phyloP scores from a whole-genome alignment of 805 yeast species.

The Metschnikowia anglica region DNA sequence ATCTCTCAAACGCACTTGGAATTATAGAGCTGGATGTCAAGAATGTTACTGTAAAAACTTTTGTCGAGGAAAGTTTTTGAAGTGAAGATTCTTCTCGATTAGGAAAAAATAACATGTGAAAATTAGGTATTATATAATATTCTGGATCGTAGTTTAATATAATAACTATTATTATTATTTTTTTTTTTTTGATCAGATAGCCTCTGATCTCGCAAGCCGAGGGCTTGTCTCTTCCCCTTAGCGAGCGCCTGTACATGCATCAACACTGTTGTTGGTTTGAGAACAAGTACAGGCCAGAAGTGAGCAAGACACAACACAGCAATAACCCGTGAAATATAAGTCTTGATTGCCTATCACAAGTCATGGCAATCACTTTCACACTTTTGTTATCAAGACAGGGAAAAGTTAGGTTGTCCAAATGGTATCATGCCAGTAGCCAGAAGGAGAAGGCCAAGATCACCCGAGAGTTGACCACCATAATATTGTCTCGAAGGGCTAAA shows the following conservation, averaged over 20 bases:
- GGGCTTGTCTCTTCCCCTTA: background rate
- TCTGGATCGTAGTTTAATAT: too few relatives aligned
- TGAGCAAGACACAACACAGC: background rate
- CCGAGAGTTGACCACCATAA: slow-evolving; percentile 81
- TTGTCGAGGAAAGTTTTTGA: too few relatives aligned
- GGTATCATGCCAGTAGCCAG: slow-evolving; percentile 84
- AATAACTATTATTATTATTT: too few relatives aligned
- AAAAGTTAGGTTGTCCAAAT: slow-evolving; percentile 85
- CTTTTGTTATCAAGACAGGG: slow-evolving; percentile 91
- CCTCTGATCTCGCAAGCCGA: background rate
- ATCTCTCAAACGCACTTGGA: too few relatives aligned
- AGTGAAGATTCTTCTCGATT: too few relatives aligned
- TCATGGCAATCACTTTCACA: slow-evolving; percentile 72
- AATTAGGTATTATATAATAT: too few relatives aligned
- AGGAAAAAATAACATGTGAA: too few relatives aligned
- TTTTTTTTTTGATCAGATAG: too few relatives aligned
- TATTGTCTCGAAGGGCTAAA: slow-evolving; percentile 81
- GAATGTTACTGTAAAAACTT: too few relatives aligned
- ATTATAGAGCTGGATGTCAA: too few relatives aligned
- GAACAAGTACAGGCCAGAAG: slow-evolving; percentile 1
- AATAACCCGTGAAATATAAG: background rate
- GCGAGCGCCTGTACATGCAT: slow-evolving; percentile 5
- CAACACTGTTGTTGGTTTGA: background rate
- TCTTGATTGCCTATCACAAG: background rate
- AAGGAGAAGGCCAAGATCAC: slow-evolving; percentile 83